Evolutionary conservation across 345 rosid species (phyloP).

Genomic region (rapeseed (Brassica napus)): DNA sequence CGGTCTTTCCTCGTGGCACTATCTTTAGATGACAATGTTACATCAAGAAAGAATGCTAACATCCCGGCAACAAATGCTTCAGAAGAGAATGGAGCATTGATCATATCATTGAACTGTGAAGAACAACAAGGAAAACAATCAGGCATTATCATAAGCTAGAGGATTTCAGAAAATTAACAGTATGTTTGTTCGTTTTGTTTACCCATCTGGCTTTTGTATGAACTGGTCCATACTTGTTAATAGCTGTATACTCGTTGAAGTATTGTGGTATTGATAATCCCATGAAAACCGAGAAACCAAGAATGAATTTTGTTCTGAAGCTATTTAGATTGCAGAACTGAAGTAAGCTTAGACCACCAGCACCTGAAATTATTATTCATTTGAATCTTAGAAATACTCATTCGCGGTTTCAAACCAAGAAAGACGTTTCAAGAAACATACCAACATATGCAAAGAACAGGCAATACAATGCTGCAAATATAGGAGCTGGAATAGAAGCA

Average conservation of each 20-base stretch:
- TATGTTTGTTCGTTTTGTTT: background rate
- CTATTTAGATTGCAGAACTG: conserved; percentile 92
- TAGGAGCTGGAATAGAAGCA: conserved; percentile 88
- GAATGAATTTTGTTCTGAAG: conserved; percentile 67
- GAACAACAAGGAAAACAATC: background rate
- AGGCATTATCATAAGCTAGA: conserved; percentile 1
- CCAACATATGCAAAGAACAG: conserved; percentile 84
- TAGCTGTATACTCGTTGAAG: conserved; percentile 71
- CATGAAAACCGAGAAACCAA: conserved; percentile 87
- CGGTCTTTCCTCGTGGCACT: conserved; percentile 64
- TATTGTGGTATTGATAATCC: conserved; percentile 84
- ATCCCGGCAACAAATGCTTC: conserved; percentile 84
- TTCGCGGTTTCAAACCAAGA: background rate
- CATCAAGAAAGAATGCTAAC: conserved; percentile 69
- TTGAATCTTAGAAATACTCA: background rate
- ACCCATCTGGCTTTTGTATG: conserved; percentile 82
- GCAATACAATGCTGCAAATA: conserved; percentile 68
- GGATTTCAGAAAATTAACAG: background rate
- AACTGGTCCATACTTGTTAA: background rate
- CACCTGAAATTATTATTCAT: conserved; percentile 45
- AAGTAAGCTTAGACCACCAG: conserved; percentile 73
- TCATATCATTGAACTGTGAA: conserved; percentile 94
- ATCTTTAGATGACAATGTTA: conserved; percentile 62
- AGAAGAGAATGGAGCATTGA: conserved; percentile 87
- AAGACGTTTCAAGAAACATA: conserved; percentile 39